These are phyloP conservation scores for Ulmus americana DNA, from an alignment of 331 rosid genomes.

Conservation along the genomic window DNA sequence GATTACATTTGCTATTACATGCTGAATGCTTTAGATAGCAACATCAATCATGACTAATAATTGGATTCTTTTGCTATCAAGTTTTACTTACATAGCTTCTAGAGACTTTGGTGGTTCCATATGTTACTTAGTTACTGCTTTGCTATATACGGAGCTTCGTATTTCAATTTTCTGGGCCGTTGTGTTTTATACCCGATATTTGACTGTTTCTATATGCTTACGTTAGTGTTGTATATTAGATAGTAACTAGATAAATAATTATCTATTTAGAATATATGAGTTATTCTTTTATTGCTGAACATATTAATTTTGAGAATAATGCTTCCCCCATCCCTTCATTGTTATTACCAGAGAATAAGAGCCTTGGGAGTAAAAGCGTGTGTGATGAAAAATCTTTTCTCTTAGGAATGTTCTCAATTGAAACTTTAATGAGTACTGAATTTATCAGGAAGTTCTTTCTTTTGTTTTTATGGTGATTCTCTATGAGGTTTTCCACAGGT, in stretches of 20 bases:
- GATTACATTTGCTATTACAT: slow-evolving; percentile 19
- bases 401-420: slow-evolving; percentile 4
- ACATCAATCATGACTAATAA: slow-evolving; percentile 9
- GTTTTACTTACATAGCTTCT: slow-evolving; percentile 1
- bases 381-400: neutral
- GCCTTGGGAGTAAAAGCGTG: slow-evolving; percentile 8
- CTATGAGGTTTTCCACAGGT: slow-evolving; percentile 53
- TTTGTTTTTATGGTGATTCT: neutral
- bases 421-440: neutral
- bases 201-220: slow-evolving; percentile 1
- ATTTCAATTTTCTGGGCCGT: neutral
- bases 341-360: slow-evolving; percentile 9
- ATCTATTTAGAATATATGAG: neutral
- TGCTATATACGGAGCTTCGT: slow-evolving; percentile 9
- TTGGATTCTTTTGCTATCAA: neutral
- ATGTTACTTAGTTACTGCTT: slow-evolving; percentile 13
- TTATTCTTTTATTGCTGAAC: neutral
- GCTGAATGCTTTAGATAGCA: slow-evolving; percentile 21
- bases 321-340: neutral
- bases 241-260: neutral
- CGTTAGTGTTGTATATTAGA: neutral
- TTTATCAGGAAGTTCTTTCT: too few species aligned
- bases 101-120: slow-evolving; percentile 17
- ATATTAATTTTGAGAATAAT: neutral
- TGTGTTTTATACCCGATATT: neutral